Evolutionary conservation across 2,329 filamentous ascomycete genomes (phyloP).

Genomic region (Pestalotiopsis sp.): DNA sequence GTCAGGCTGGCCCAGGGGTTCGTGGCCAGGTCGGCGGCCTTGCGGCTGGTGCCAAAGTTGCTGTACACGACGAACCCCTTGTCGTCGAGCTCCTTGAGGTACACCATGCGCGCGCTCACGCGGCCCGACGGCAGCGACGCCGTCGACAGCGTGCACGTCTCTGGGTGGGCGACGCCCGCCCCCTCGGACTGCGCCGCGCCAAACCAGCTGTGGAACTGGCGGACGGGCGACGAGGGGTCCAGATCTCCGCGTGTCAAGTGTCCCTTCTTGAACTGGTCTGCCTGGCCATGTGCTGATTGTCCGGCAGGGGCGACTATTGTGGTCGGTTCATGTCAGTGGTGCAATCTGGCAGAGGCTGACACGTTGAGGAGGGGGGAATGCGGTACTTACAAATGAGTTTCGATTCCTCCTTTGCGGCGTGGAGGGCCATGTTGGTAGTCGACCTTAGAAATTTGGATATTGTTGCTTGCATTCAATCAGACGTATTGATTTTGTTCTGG

Average conservation of each 20-base stretch:
- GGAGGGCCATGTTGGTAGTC: constrained; percentile 45
- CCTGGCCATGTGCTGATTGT: constrained; percentile 60
- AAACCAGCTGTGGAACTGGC: constrained; percentile 93
- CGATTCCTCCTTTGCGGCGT: constrained; percentile 38
- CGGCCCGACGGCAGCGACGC: constrained; percentile 81
- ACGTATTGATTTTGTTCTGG: neutral
- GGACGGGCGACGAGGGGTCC: constrained; percentile 64
- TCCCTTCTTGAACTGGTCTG: constrained; percentile 73
- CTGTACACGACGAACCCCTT: constrained; percentile 88
- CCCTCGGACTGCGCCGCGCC: constrained; percentile 60
- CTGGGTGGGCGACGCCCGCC: constrained; percentile 68
- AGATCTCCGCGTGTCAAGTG: constrained; percentile 66
- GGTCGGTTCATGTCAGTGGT: constrained; percentile 18
- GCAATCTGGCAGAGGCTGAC: neutral
- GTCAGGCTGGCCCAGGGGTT: constrained; percentile 83
- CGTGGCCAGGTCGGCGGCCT: constrained; percentile 66
- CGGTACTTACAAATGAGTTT: constrained; percentile 53
- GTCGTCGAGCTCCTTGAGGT: constrained; percentile 90
- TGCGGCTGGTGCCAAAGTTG: constrained; percentile 81
- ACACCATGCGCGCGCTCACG: constrained; percentile 84
- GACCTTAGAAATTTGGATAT: constrained; percentile 10
- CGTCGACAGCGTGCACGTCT: constrained; percentile 87
- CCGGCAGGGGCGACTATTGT: constrained; percentile 67
- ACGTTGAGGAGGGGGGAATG: neutral
- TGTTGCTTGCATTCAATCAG: constrained; percentile 13